Base-by-base conservation (phyloP, 2,329 filamentous ascomycete genomes). In the Alternaria longipes region DNA sequence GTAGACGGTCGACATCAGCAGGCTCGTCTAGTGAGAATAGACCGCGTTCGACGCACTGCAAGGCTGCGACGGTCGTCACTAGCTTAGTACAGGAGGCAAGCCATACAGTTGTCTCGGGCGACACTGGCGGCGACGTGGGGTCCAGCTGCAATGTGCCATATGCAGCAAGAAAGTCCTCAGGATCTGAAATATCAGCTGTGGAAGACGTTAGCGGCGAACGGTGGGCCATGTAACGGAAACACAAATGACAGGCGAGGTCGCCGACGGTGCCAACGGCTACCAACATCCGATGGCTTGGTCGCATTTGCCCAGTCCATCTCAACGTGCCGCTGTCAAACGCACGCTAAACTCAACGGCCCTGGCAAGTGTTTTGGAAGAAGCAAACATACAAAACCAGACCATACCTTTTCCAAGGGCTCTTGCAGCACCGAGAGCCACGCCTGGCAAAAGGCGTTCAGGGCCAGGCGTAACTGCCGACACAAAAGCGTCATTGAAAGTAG, bases 51-150 rank as follows among this genome's bases (percentile, higher is more conserved):
- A 77, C 68, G 47, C 70, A 73, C 54, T 77, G 73, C 53, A 77
- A 45, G 1, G 60, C 71, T 36, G 72, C 71, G 34, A 78, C 61
- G 9, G 65, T 60, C 26, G 71, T 72, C 4, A 71, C 56, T 4
- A 77, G 55, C 53, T 75, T 77, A 40, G 63, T 71, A 52, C 73
- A 75, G 2, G 72, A 75, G 12, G 74, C 73, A 9, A 75, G 61
- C 74, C 73, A 77, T 64, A 77, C 69, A 8, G 70, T 65, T 4
- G 65, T 69, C n/a, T 74, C 60, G 26, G 54, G 54, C 3, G 62
- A 57, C n/a, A 71, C 63, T 18, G 62, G 41, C 4, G 57, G 28
- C 28, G 66, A 69, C 9, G 54, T 41, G 41, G 68, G 59, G 16
- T 64, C 62, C 2, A 69, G 54, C 47, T 60, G 45, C 49, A 70